Base-by-base conservation (phyloP, 1,139 yeast species). In the Petasospora rhodanensis region DNA sequence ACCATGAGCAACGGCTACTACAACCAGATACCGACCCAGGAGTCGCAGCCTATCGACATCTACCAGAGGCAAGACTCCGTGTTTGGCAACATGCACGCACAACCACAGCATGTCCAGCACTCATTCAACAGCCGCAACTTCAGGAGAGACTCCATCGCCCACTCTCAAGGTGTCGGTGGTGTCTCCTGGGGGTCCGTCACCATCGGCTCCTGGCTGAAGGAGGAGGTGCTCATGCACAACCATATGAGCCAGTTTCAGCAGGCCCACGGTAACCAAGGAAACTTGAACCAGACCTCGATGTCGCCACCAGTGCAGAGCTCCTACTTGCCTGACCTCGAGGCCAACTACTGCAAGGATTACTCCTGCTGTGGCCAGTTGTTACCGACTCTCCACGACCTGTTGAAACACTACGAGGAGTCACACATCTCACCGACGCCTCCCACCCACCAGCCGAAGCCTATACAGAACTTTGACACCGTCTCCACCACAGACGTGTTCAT, bases 111-210 rank as follows among this genome's bases (percentile, higher is more conserved):
- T 38, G 37, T 55, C 58, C 16, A 60, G 58, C 59, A 75, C 71
- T n/a, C n/a, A n/a, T n/a, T n/a, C n/a, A n/a, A n/a, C n/a, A n/a
- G n/a, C 32, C 58, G 65, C 12, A 59, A 63, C 37, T 68, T 78
- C 41, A 73, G 95, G 50, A 69, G 97, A 41, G 97, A 89, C 51
- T 79, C 89, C 40, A 79, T 91, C 40, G 96, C 96, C 16, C 97
- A 89, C 58, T 82, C 95, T 3, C 96, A 86, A 57, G 97, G 97
- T 8, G 84, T 89, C 79, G 97, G 97, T 26, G 97, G 97, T 32
- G 84, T 91, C 23, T 81, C 95, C n/a, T 91, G 96, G 96, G 97
- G 97, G 17, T 87, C 95, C 3, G 77, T 87, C 40, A 82, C 95
- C 16, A 89, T 91, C 28, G 96, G 97, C 9, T 80, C 93, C 15